Percentiles rank a stretch among this genome's conserved stretches.
phyloP scores from a whole-genome alignment of 2,329 filamentous ascomycete genomes.

The Saccharata proteae region DNA sequence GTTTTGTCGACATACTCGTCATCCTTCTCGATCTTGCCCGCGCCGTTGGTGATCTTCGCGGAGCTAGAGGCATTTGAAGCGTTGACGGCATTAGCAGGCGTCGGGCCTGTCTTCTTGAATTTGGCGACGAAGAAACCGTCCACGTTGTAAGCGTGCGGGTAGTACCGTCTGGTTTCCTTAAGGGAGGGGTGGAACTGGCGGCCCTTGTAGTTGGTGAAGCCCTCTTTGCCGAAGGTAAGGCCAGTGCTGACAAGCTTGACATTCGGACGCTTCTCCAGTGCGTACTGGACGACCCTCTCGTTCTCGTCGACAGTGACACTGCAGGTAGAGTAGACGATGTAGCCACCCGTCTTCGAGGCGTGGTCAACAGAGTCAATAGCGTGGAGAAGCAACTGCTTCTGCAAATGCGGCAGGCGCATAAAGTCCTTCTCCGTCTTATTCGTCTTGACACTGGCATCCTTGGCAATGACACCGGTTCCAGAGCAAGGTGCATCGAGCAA shows the following conservation, averaged over 20 bases:
- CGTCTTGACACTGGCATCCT: conserved; percentile 93
- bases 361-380: conserved; percentile 95
- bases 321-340: conserved; percentile 94
- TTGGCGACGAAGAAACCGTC: conserved; percentile 98
- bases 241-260: conserved; percentile 88
- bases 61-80: conserved; percentile 14
- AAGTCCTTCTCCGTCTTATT: conserved; percentile 97
- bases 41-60: conserved; percentile 19
- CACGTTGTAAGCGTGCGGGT: conserved; percentile 86
- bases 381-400: conserved; percentile 85
- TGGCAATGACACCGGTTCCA: conserved; percentile 92
- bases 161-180: conserved; percentile 73
- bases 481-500: conserved; percentile 92
- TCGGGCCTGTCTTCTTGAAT: conserved; percentile 82
- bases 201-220: conserved; percentile 81
- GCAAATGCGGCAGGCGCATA: conserved; percentile 79
- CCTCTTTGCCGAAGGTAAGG: conserved; percentile 79
- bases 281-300: conserved; percentile 89
- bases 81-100: conserved; percentile 46
- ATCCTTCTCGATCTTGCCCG: conserved; percentile 31
- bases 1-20: conserved; percentile 51
- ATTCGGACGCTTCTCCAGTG: conserved; percentile 80
- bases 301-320: conserved; percentile 90
- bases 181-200: conserved; percentile 84
- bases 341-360: conserved; percentile 81